phyloP scores from a whole-genome alignment of 805 yeast genomes.

The Ogataea pini region DNA sequence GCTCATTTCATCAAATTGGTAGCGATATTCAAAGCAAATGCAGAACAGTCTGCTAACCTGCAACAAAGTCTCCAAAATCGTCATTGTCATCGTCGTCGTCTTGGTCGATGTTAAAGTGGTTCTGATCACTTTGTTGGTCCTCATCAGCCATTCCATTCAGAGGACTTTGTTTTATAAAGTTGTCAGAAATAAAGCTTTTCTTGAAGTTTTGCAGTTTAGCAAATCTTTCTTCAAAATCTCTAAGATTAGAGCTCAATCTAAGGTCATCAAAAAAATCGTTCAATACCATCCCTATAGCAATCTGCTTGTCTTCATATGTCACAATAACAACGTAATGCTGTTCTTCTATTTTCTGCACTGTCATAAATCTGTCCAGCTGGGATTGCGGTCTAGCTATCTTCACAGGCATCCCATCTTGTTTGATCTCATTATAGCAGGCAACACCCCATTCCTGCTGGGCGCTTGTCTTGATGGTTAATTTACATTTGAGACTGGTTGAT shows the following conservation, averaged over 20 bases:
- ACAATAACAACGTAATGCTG: constrained; percentile 28
- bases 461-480: constrained; percentile 16
- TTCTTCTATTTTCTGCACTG: constrained; percentile 23
- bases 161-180: neutral
- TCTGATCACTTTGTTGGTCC: neutral
- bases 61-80: constrained; percentile 34
- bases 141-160: too few species aligned
- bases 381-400: constrained; percentile 8
- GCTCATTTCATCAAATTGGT: constrained; percentile 6
- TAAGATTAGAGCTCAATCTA: constrained; percentile 20
- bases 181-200: constrained; percentile 11
- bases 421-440: constrained; percentile 13
- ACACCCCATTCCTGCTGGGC: constrained; percentile 20
- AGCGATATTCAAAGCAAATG: neutral
- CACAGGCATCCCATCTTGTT: constrained; percentile 15
- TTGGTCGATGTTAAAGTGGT: constrained; percentile 10
- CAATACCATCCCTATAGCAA: constrained; percentile 31
- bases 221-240: constrained; percentile 22
- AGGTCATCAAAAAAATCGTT: constrained; percentile 30
- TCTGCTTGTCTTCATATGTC: constrained; percentile 10
- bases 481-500: constrained; percentile 19
- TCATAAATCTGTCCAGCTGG: constrained; percentile 21
- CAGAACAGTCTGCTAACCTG: constrained; percentile 6
- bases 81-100: constrained; percentile 22
- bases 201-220: constrained; percentile 18